Evolutionary conservation across 768 basidiomycete genomes (phyloP), one percentile per base, ranked within the genome.

Genomic region (Rhizopogon roseolus): DNA sequence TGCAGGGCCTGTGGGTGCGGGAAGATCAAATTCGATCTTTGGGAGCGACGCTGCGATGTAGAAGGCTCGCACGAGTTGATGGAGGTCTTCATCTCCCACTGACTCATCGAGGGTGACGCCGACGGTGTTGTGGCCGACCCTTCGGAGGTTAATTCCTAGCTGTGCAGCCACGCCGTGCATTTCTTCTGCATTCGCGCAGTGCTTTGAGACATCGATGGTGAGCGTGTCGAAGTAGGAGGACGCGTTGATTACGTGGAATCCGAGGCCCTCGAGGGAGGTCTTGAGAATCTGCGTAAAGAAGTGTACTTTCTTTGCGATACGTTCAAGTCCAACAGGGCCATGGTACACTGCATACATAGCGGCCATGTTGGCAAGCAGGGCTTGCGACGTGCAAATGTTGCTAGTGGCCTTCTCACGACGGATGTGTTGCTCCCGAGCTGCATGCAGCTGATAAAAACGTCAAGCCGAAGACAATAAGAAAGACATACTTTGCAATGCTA

Each of bases 341-440:
- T 99, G 97, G 68, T 97, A 98, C 19, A 98, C 84, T 6, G 94
- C 94, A 65, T 93, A 94, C 96, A 99, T 98, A 36, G 95, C 94
- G 17, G 97, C 93, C 93, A 98, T 98, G 72, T 99, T 99, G 17
- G 97, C 97, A 27, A 99, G 88, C 16, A 99, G 82, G 0, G 93
- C 97, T 72, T 99, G 95, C 60, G 90, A 92, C 6, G 97, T 99
- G 67, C 97, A 99, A 55, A 99, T 97, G 66, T 98, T 98, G 65
- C 91, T 94, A 4, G 97, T 99, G 0, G 97, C 96, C 74, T 94
- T 98, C 69, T 99, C 96, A 19, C 96, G 89, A 55, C 96, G 88
- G 58, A 98, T 97, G 64, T 97, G 94, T 71, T 96, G 95, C 67
- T 97, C 93, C 27, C 94, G 90, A 54, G 95, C 93, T 96, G 54